These are phyloP conservation scores for Diaporthe longicolla DNA, from an alignment of 2,329 filamentous ascomycete species.

Conservation along the genomic window DNA sequence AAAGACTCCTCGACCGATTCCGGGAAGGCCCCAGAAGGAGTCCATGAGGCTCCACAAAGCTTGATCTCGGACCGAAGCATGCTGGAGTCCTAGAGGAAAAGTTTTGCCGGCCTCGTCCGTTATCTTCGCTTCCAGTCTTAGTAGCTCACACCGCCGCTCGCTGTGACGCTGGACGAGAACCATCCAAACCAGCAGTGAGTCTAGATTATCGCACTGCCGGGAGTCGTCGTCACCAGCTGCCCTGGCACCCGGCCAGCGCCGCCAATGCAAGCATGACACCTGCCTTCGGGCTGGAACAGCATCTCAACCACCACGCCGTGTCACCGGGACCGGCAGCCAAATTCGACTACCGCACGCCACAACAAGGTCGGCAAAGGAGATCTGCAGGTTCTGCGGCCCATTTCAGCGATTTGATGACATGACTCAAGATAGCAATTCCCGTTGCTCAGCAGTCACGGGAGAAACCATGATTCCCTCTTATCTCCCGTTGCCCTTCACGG, in stretches of 20 bases:
- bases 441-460: slow-evolving; percentile 27
- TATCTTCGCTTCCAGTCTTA: slow-evolving; percentile 24
- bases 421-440: slow-evolving; percentile 30
- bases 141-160: slow-evolving; percentile 1
- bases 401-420: slow-evolving; percentile 19
- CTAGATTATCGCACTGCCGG: not conserved
- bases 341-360: not conserved
- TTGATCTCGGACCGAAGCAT: slow-evolving; percentile 27
- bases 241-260: not conserved
- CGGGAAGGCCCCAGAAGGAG: not conserved
- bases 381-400: not conserved
- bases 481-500: slow-evolving; percentile 6
- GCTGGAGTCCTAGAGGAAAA: slow-evolving; percentile 12
- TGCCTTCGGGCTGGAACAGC: slow-evolving; percentile 7
- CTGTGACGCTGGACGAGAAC: not conserved
- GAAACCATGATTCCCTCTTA: slow-evolving; percentile 24
- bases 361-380: not conserved
- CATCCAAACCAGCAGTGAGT: not conserved
- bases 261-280: slow-evolving; percentile 7
- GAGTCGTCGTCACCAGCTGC: slow-evolving; percentile 9
- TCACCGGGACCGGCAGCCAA: not conserved
- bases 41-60: slow-evolving; percentile 19
- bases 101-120: slow-evolving; percentile 22
- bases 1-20: not conserved
- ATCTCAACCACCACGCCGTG: slow-evolving; percentile 18